A percentile compares a stretch with the other conserved stretches of the same genome.
These are phyloP conservation scores for Ophiostoma novo-ulmi DNA, from an alignment of 2,329 filamentous ascomycete genomes.

Conservation along the genomic window DNA sequence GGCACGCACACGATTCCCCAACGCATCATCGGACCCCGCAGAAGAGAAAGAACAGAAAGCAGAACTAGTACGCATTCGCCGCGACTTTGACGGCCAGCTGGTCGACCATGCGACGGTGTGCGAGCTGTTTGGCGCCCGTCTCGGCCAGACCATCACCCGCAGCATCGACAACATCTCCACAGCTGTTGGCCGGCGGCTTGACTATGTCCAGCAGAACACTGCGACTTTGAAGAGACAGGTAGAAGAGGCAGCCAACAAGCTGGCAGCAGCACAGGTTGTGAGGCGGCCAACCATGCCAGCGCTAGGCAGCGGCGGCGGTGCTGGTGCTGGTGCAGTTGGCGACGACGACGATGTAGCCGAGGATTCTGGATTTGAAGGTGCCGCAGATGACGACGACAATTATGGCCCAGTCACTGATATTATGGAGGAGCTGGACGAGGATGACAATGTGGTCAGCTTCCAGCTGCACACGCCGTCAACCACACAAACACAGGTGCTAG, in stretches of 20 bases:
- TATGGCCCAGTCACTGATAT: conserved; percentile 83
- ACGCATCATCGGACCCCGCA: conserved; percentile 29
- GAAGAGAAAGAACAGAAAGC: conserved; percentile 34
- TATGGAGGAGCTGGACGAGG: conserved; percentile 83
- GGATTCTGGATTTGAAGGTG: background rate
- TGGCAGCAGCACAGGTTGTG: conserved; percentile 57
- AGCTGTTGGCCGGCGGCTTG: conserved; percentile 68
- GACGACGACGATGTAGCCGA: conserved; percentile 58
- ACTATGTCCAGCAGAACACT: conserved; percentile 84
- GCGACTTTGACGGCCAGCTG: conserved; percentile 57
- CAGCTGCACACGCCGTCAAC: conserved; percentile 63
- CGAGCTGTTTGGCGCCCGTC: conserved; percentile 43
- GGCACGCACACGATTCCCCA: conserved; percentile 34
- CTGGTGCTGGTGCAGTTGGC: conserved; percentile 27
- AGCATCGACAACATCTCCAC: conserved; percentile 59
- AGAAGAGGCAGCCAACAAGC: conserved; percentile 61
- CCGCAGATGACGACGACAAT: conserved; percentile 52
- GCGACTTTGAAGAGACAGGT: conserved; percentile 68
- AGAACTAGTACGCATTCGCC: conserved; percentile 54
- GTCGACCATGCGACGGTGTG: conserved; percentile 54
- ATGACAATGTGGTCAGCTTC: conserved; percentile 74
- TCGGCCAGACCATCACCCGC: conserved; percentile 38
- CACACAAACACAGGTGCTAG: conserved; percentile 60
- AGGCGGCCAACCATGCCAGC: conserved; percentile 43
- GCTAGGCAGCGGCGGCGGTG: conserved; percentile 31